phyloP scores from a whole-genome alignment of 192 early-diverging fungal species.

The Spizellomyces sp. region DNA sequence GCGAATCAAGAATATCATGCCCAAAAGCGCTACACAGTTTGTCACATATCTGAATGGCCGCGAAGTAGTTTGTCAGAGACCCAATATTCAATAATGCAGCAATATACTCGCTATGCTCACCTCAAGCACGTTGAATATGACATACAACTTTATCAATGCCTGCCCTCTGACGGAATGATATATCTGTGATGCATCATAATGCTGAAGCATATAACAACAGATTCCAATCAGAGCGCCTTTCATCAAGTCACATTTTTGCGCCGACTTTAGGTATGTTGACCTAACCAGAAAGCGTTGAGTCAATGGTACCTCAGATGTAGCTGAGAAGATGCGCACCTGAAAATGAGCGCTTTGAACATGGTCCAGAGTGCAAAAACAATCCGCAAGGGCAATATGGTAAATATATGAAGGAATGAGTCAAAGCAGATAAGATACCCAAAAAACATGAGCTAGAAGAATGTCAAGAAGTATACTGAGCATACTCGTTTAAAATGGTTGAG shows the following conservation, averaged over 20 bases:
- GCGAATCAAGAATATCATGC: conserved; percentile 90
- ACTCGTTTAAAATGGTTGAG: not conserved
- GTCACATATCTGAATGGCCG: conserved; percentile 74
- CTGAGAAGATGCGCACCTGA: conserved; percentile 11
- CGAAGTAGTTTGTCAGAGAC: conserved; percentile 1
- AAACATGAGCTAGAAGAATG: conserved; percentile 66
- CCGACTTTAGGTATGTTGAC: conserved; percentile 57
- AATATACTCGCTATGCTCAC: conserved; percentile 37
- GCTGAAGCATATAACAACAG: conserved; percentile 74
- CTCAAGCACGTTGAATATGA: conserved; percentile 95
- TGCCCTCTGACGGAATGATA: conserved; percentile 98
- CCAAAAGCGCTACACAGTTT: conserved; percentile 91
- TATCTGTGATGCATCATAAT: conserved; percentile 83
- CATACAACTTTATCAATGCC: conserved; percentile 93
- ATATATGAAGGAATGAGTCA: conserved; percentile 93
- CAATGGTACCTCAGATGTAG: not conserved
- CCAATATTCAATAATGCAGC: not conserved
- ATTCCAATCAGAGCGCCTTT: conserved; percentile 80
- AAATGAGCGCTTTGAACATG: conserved; percentile 36
- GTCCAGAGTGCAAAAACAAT: conserved; percentile 69
- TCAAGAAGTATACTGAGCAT: not conserved
- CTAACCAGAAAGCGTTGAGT: not conserved
- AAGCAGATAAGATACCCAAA: conserved; percentile 92
- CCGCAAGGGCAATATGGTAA: conserved; percentile 90
- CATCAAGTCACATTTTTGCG: conserved; percentile 89